These are phyloP conservation scores for Metroxylon sagu DNA, from an alignment of 176 grass and related monocot species.

Conservation along the genomic window DNA sequence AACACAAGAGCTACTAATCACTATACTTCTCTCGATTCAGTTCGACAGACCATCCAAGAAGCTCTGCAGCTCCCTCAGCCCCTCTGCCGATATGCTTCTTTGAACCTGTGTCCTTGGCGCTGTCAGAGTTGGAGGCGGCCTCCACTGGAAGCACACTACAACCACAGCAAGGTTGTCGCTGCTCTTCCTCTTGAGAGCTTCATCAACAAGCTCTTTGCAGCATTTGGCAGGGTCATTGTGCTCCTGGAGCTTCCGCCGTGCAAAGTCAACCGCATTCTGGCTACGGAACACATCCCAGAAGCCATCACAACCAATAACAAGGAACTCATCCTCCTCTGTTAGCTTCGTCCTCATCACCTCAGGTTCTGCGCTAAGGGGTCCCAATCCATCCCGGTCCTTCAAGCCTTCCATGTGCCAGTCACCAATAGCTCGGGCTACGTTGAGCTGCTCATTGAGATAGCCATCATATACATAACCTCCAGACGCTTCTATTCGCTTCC, in stretches of 20 bases:
- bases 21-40: conserved; percentile 18
- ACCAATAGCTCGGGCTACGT: conserved; percentile 67
- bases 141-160: conserved; percentile 68
- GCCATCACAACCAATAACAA: conserved; percentile 89
- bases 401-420: conserved; percentile 95
- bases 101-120: conserved; percentile 61
- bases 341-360: conserved; percentile 66
- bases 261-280: conserved; percentile 90
- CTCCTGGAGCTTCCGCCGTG: conserved; percentile 73
- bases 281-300: conserved; percentile 94
- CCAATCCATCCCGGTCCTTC: conserved; percentile 42
- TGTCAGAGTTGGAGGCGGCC: conserved; percentile 50
- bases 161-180: conserved; percentile 69
- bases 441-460: conserved; percentile 80
- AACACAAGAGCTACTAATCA: conserved; percentile 8
- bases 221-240: conserved; percentile 73
- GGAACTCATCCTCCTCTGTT: conserved; percentile 74
- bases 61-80: conserved; percentile 73
- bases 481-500: conserved; percentile 50
- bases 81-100: conserved; percentile 87
- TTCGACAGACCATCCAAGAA: conserved; percentile 73
- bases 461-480: conserved; percentile 73
- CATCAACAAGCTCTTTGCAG: conserved; percentile 74
- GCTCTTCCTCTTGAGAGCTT: conserved; percentile 89
- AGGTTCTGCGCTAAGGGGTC: conserved; percentile 72